These are phyloP conservation scores for Phytophthora nicotianae DNA, from an alignment of 352 stramenopile species.

Conservation along the genomic window DNA sequence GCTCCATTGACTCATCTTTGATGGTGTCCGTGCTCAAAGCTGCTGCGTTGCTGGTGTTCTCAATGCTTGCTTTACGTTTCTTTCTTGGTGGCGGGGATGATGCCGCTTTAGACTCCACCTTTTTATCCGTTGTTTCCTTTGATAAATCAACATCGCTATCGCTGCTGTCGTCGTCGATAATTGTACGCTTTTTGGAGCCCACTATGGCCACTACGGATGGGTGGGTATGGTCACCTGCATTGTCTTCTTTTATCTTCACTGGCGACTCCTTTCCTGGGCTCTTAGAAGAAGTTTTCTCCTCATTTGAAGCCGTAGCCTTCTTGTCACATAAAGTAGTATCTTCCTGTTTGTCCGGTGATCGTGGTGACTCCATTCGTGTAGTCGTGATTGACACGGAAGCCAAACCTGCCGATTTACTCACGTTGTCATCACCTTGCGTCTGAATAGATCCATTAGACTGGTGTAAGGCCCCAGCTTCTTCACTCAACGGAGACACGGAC, in stretches of 20 bases:
- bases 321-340: background rate
- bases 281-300: slow-evolving; percentile 4
- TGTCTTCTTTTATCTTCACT: slow-evolving; percentile 32
- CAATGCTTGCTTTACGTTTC: slow-evolving; percentile 24
- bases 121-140: slow-evolving; percentile 8
- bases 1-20: slow-evolving; percentile 4
- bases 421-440: background rate
- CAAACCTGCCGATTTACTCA: background rate
- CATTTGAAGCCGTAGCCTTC: background rate
- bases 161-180: slow-evolving; percentile 67
- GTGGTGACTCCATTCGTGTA: background rate
- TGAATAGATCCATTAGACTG: slow-evolving; percentile 19
- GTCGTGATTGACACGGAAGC: background rate
- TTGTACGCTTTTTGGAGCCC: slow-evolving; percentile 60
- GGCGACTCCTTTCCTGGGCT: slow-evolving; percentile 6
- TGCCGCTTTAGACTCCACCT: background rate
- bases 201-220: slow-evolving; percentile 24
- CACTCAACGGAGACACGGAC: slow-evolving; percentile 30
- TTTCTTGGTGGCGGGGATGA: slow-evolving; percentile 19
- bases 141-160: slow-evolving; percentile 43
- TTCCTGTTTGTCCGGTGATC: slow-evolving; percentile 1
- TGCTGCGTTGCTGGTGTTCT: slow-evolving; percentile 4
- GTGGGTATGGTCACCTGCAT: slow-evolving; percentile 25
- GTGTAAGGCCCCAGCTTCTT: slow-evolving; percentile 4
- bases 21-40: background rate